Conservation (phyloP, 345 rosid species). For the Camelina sativa region DNA sequence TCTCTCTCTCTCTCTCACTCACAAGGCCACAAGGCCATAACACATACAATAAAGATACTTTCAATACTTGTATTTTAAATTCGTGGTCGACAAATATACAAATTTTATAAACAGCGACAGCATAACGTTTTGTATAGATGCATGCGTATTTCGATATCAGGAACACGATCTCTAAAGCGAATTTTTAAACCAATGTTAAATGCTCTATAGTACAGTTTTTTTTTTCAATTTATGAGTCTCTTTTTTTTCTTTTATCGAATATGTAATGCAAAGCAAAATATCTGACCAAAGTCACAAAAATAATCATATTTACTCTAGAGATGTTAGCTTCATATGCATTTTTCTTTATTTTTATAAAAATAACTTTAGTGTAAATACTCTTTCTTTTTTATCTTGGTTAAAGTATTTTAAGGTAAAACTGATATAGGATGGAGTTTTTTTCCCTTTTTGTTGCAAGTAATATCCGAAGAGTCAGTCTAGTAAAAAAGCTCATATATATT, state of each 20-base stretch:
- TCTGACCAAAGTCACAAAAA: too few relatives aligned
- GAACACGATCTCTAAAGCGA: too few relatives aligned
- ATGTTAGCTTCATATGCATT: not conserved
- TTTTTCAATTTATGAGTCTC: too few relatives aligned
- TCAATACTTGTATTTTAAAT: slow-evolving; percentile 8
- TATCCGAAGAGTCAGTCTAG: not conserved
- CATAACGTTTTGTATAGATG: too few relatives aligned
- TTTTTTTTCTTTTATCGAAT: too few relatives aligned
- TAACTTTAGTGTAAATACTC: not conserved
- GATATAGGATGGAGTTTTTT: too few relatives aligned
- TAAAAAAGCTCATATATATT: not conserved
- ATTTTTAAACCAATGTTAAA: not conserved
- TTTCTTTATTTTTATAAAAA: too few relatives aligned
- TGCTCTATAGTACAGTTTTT: not conserved
- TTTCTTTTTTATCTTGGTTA: too few relatives aligned
- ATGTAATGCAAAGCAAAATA: not conserved
- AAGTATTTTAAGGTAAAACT: not conserved
- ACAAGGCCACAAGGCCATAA: not conserved
- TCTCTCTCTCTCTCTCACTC: not conserved
- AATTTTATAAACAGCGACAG: not conserved
- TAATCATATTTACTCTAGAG: not conserved
- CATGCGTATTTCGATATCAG: not conserved
- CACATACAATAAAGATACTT: slow-evolving; percentile 8
- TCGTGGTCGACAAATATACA: not conserved
- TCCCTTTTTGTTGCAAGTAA: not conserved